A percentile compares a stretch with the other conserved stretches of the same genome.
These are phyloP conservation scores for Serendipita indica DNA, from an alignment of 768 basidiomycete genomes.

Conservation along the genomic window DNA sequence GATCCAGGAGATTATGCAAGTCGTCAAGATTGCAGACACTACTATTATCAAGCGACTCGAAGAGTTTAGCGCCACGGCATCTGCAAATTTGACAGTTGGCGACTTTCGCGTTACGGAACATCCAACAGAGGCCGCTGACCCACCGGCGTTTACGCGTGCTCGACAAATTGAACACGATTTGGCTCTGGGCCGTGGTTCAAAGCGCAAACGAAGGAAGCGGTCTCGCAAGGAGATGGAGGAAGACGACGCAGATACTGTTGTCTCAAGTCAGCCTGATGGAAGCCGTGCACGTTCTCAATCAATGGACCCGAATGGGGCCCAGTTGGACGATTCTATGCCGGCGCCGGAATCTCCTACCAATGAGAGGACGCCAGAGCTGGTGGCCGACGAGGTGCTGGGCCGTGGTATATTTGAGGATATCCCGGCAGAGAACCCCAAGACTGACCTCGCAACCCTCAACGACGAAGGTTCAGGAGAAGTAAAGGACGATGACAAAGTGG, in stretches of 20 bases:
- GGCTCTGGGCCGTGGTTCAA: constrained; percentile 25
- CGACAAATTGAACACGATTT: constrained; percentile 45
- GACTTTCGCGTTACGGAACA: constrained; percentile 75
- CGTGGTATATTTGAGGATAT: not conserved
- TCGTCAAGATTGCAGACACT: constrained; percentile 96
- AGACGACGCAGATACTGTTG: constrained; percentile 23
- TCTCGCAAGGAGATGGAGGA: constrained; percentile 24
- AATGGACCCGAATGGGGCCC: no score
- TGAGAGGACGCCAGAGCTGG: not conserved
- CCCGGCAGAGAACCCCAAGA: not conserved
- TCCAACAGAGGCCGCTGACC: constrained; percentile 85
- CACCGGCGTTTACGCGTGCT: constrained; percentile 56
- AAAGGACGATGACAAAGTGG: not conserved
- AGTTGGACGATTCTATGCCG: not conserved
- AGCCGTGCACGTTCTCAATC: not conserved
- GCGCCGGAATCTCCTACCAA: not conserved
- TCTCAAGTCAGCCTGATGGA: constrained; percentile 4
- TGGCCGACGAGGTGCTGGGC: not conserved
- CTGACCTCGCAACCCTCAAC: not conserved
- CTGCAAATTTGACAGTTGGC: constrained; percentile 68
- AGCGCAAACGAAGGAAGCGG: constrained; percentile 33
- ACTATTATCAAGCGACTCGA: constrained; percentile 86
- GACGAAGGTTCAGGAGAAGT: not conserved
- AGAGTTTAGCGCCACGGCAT: constrained; percentile 85
- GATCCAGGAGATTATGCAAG: constrained; percentile 92